Evolutionary conservation across 306 rosid species (phyloP), one percentile per base, ranked within the genome.

Genomic region (Sechiopsis laciniata): DNA sequence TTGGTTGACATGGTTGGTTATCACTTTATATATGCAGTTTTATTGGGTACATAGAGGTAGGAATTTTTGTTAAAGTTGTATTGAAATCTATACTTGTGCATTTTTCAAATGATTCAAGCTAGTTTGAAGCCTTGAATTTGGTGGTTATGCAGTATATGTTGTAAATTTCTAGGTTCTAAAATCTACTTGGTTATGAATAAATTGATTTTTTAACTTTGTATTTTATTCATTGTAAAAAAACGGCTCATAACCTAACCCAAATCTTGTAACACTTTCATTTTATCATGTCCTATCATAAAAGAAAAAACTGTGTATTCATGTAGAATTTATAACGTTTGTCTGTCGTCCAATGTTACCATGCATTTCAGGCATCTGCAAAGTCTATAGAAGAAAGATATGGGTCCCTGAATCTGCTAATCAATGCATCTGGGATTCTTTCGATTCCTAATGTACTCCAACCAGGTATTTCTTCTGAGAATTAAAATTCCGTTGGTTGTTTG

Each of bases 401-500:
- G 45, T 87, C 81, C 59, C 77, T 90, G 76, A 94, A 94, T 84
- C 89, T 94, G 80, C 95, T 94, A 10, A 82, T 94, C 57, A 94
- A 94, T 84, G 91, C 95, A 4, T 84, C 98, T 77, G 98, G 98
- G 20, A 81, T 94, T 89, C 96, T 94, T 74, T 90, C 96, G 62
- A 83, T 94, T 70, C 92, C 96, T 55, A 76, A 79, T 76, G 84
- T 80, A 51, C 68, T 94, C 55, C 95, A 90, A 74, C 97, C 98
- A 81, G 98, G 98, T 93, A 19, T 72, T 45, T 62, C 73, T 63
- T 77, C 60, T 65, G 45, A 70, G 74, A 21, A 51, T 7, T 35
- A 16, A 29, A 13, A 48, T 22, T 50, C n/a, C 15, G 24, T 16
- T 32, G 37, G 20, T 21, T 21, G 26, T 7, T 68, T 15, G 35